These are phyloP conservation scores for Lactifluus echinatus DNA, from an alignment of 768 basidiomycete genomes.

Conservation along the genomic window DNA sequence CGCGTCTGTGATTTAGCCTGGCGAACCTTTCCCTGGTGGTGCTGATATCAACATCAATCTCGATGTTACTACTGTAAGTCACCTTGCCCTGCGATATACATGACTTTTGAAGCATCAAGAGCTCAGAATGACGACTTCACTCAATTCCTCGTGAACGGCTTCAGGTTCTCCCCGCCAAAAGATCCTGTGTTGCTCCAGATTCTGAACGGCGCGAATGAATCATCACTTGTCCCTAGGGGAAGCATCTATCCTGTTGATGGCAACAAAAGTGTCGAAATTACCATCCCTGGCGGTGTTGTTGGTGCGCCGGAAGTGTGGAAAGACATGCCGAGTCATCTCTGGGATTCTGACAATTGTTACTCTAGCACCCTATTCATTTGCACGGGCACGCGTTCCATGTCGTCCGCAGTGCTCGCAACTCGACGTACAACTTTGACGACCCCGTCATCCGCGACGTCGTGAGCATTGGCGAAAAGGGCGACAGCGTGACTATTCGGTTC, in stretches of 20 bases:
- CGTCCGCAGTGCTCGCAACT: constrained; percentile 12
- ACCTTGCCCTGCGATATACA: background rate
- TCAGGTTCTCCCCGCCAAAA: background rate
- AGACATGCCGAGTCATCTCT: accelerated
- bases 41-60: too few relatives aligned
- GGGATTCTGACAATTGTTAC: background rate
- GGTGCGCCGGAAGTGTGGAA: background rate
- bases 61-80: too few relatives aligned
- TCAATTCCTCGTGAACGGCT: background rate
- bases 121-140: background rate
- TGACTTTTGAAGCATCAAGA: background rate
- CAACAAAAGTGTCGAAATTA: constrained; percentile 41
- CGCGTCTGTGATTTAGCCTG: background rate
- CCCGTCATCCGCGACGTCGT: constrained; percentile 40
- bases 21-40: too few relatives aligned
- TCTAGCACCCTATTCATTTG: constrained; percentile 6
- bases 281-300: background rate
- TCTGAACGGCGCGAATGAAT: constrained; percentile 27
- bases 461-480: constrained; percentile 8
- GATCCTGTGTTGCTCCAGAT: constrained; percentile 13
- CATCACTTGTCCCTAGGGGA: constrained; percentile 40
- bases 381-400: constrained; percentile 15
- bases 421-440: constrained; percentile 25
- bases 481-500: constrained; percentile 23
- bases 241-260: constrained; percentile 38